Percentiles rank a stretch among this genome's conserved stretches.
Evolutionary conservation across 2,329 filamentous ascomycete species (phyloP).

Genomic region (Microdochium bolleyi): DNA sequence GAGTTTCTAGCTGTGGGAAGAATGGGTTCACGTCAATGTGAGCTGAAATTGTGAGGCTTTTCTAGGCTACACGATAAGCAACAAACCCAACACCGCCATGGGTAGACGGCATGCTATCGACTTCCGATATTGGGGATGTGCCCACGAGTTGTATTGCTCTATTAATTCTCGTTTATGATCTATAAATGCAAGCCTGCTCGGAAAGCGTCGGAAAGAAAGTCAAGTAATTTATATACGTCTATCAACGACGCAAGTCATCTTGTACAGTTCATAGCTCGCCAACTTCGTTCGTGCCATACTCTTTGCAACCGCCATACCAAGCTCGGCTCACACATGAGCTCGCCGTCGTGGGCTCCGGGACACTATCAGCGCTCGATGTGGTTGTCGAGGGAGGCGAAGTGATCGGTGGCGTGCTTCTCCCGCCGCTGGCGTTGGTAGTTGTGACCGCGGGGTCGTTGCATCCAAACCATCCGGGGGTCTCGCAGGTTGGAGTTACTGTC

Average conservation of each 20-base stretch:
- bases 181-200: background rate
- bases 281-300: constrained; percentile 5
- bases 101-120: too few relatives aligned
- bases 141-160: too few relatives aligned
- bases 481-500: constrained; percentile 11
- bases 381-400: constrained; percentile 16
- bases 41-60: too few relatives aligned
- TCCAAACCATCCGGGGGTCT: constrained; percentile 8
- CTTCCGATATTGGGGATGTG: too few relatives aligned
- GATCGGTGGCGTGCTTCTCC: constrained; percentile 10
- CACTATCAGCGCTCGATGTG: constrained; percentile 6
- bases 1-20: background rate
- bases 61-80: too few relatives aligned
- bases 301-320: constrained; percentile 18
- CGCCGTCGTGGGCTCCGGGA: constrained; percentile 6
- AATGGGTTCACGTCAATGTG: too few relatives aligned
- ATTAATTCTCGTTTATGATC: background rate
- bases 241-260: too few relatives aligned
- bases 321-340: constrained; percentile 14
- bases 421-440: constrained; percentile 7
- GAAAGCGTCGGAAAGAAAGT: background rate
- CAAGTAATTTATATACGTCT: background rate
- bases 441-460: constrained; percentile 10
- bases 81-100: too few relatives aligned
- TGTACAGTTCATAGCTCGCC: background rate